Percentiles rank a stretch among this genome's conserved stretches.
phyloP scores from a whole-genome alignment of 1,139 yeast genomes.

The Candida tetrigidarum region DNA sequence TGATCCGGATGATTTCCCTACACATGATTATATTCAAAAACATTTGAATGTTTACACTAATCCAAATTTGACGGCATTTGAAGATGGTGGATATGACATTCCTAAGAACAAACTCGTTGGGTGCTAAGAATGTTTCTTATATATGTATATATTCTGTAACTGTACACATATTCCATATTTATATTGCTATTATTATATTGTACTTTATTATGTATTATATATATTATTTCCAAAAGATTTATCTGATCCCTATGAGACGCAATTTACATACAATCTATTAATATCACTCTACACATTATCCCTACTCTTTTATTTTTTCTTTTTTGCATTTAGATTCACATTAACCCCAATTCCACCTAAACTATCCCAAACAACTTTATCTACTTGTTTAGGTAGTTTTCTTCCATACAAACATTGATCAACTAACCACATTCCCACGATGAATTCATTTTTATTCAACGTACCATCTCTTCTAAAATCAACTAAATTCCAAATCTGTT shows the following conservation, averaged over 20 bases:
- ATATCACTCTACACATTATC: no score
- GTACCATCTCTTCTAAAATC: slow-evolving; percentile 80
- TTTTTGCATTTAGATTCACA: slow-evolving; percentile 35
- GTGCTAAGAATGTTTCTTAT: slow-evolving; percentile 11
- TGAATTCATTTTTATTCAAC: slow-evolving; percentile 76
- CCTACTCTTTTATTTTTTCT: slow-evolving; percentile 21
- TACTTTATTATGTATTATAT: neutral
- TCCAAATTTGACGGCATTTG: slow-evolving; percentile 68
- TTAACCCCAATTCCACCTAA: slow-evolving; percentile 53
- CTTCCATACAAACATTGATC: slow-evolving; percentile 96
- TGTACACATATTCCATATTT: no score
- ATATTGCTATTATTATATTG: neutral
- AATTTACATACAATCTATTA: no score
- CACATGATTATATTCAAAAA: slow-evolving; percentile 67
- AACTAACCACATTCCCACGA: slow-evolving; percentile 95
- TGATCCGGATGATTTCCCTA: slow-evolving; percentile 77
- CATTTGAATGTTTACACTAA: slow-evolving; percentile 69
- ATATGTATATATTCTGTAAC: neutral
- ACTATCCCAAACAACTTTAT: slow-evolving; percentile 67
- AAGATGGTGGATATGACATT: slow-evolving; percentile 63
- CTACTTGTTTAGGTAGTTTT: slow-evolving; percentile 73
- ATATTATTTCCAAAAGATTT: no score
- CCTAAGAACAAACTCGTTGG: slow-evolving; percentile 48
- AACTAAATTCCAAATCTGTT: slow-evolving; percentile 77
- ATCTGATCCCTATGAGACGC: no score